phyloP scores from a whole-genome alignment of 495 filamentous ascomycete species.

The Geoglossum glabrum region DNA sequence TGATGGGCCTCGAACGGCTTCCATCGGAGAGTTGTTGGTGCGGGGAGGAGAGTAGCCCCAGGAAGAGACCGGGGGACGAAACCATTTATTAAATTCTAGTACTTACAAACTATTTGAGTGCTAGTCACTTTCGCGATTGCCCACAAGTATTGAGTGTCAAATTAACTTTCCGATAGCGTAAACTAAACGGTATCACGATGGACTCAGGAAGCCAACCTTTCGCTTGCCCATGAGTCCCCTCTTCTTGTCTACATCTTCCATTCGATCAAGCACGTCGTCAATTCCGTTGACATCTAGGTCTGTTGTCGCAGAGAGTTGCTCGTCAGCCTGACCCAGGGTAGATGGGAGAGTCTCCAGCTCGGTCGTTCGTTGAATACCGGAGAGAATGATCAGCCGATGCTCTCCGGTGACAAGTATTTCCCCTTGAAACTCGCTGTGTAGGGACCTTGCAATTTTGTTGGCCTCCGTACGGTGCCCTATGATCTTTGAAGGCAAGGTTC shows the following conservation, averaged over 20 bases:
- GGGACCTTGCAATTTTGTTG: neutral
- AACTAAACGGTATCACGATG: neutral
- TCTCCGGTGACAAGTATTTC: slow-evolving; percentile 14
- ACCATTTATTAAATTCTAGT: neutral
- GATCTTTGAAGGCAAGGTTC: neutral
- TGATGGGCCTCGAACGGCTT: neutral
- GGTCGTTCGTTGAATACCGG: neutral
- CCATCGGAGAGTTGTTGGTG: neutral
- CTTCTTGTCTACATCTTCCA: slow-evolving; percentile 15
- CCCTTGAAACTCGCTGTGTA: slow-evolving; percentile 2
- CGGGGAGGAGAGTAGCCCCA: neutral
- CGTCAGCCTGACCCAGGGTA: neutral
- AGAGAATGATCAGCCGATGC: slow-evolving; percentile 17
- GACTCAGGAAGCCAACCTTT: slow-evolving; percentile 5
- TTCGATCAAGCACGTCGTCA: slow-evolving; percentile 27
- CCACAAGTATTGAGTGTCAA: neutral
- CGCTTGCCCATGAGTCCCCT: neutral
- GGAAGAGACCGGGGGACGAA: neutral
- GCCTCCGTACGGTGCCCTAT: neutral
- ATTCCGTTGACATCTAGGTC: slow-evolving; percentile 32
- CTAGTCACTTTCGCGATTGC: neutral
- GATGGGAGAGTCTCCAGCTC: neutral
- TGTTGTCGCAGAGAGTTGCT: slow-evolving; percentile 20
- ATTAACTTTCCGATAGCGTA: neutral
- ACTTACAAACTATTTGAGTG: neutral